phyloP scores from a whole-genome alignment of 495 filamentous ascomycete genomes.

The Opeltia flavorubescens region DNA sequence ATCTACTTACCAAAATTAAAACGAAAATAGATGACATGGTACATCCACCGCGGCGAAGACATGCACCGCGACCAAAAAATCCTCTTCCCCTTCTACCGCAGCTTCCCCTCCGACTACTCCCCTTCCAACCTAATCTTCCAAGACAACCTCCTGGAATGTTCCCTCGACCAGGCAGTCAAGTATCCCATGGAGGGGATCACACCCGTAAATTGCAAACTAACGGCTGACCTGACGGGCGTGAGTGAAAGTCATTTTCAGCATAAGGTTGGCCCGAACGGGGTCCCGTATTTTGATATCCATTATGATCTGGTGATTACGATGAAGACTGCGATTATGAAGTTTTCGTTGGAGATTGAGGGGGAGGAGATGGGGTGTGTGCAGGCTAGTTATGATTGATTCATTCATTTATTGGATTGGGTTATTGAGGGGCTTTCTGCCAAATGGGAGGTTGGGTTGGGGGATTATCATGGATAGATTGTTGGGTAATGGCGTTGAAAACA shows the following conservation, averaged over 20 bases:
- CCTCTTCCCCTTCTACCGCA: slow-evolving; percentile 25
- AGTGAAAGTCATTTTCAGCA: neutral
- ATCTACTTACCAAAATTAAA: too few relatives aligned
- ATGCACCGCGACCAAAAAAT: slow-evolving; percentile 22
- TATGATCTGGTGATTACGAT: slow-evolving; percentile 14
- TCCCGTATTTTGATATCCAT: slow-evolving; percentile 6
- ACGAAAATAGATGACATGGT: slow-evolving; percentile 23
- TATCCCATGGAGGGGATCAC: slow-evolving; percentile 1
- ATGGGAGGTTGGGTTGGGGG: too few relatives aligned
- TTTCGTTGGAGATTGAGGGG: slow-evolving; percentile 14
- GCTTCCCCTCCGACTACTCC: slow-evolving; percentile 7
- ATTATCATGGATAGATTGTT: too few relatives aligned
- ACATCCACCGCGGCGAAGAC: slow-evolving; percentile 27
- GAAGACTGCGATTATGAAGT: slow-evolving; percentile 13
- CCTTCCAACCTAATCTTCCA: slow-evolving; percentile 7
- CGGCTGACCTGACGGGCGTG: slow-evolving; percentile 6
- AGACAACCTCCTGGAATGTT: slow-evolving; percentile 6
- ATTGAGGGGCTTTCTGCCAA: too few relatives aligned
- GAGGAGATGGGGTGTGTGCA: slow-evolving; percentile 14
- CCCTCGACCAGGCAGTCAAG: neutral
- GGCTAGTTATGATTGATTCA: slow-evolving; percentile 14
- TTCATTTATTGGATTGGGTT: too few relatives aligned
- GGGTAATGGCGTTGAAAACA: too few relatives aligned
- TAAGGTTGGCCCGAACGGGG: slow-evolving; percentile 6
- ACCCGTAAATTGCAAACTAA: slow-evolving; percentile 9